Base-by-base conservation (phyloP, 805 yeast genomes). In the Zygoascus ofunaensis region DNA sequence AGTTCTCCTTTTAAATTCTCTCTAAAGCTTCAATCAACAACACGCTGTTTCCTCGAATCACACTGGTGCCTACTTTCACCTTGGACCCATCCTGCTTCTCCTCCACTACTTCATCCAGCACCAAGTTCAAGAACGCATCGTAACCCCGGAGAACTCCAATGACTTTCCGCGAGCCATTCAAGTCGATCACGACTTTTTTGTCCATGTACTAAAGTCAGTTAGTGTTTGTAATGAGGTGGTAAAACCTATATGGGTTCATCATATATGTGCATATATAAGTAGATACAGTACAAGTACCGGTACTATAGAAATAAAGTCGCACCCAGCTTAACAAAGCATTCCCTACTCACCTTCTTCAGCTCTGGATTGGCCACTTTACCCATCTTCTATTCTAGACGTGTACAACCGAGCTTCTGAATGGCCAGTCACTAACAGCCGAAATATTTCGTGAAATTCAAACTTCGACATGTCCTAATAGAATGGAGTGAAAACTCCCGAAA, bases 71-170 rank as follows among this genome's bases (percentile, higher is more conserved):
- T 38, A 84, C 65, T 45, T 73, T 70, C 30, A 71, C 58, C 46
- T 71, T 72, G 8, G 72, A 74, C 3, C 77, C 80, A 35, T 69
- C 65, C 23, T 62, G 53, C 33, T 66, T 65, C 48, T 75, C 76
- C 58, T 83, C 92, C 14, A 78, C 69, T 1, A 87, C 86, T 41
- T 80, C 82, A 38, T 79, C 84, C 32, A 84, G 59, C 0, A 84
- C 86, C 20, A 83, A 64, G 55, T 84, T 84, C 54, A 84, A 59
- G 57, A 82, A 83, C 4, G 78, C 75, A 59, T 90, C 97, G 60
- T 79, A 90, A 2, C 97, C 97, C 55, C 85, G 70, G 44, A 90
- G 71, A 10, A 76, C 74, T 2, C 97, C 97, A n/a, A 76, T 74
- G 1, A 90, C 76, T 53, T 74, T 75, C 41, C 97, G 71, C 12